Percentiles rank a stretch among this genome's conserved stretches.
These are phyloP conservation scores for Chenopodium album DNA, from an alignment of 148 eudicot genomes.

Conservation along the genomic window DNA sequence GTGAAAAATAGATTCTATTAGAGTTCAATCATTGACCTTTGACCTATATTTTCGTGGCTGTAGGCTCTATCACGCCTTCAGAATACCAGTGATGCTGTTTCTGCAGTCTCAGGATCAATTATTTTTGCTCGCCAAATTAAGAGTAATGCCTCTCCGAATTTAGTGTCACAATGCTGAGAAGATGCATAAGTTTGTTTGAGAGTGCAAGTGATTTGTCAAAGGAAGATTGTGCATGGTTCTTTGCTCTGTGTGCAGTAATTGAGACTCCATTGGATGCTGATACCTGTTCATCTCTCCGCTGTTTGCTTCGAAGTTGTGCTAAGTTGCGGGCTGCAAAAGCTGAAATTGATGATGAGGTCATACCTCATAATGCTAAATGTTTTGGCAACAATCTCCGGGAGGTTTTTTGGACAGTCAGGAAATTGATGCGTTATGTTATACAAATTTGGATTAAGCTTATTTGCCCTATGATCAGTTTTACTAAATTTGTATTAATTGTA, in stretches of 20 bases:
- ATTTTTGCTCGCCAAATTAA: constrained; percentile 18
- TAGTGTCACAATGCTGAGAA: constrained; percentile 46
- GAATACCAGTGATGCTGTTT: constrained; percentile 20
- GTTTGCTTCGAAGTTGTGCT: constrained; percentile 73
- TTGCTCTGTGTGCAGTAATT: constrained; percentile 71
- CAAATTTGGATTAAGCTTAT: too few species aligned
- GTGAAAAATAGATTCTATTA: neutral
- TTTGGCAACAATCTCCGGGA: constrained; percentile 65
- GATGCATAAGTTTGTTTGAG: constrained; percentile 46
- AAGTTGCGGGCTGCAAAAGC: constrained; percentile 63
- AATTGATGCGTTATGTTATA: constrained; percentile 1
- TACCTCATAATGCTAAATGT: constrained; percentile 56
- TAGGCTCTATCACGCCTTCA: constrained; percentile 51
- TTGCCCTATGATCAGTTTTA: too few species aligned
- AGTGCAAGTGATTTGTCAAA: constrained; percentile 37
- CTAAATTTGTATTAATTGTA: too few species aligned
- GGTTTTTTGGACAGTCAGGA: constrained; percentile 73
- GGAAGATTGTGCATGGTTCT: constrained; percentile 70
- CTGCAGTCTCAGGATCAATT: constrained; percentile 24
- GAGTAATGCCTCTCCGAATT: constrained; percentile 8
- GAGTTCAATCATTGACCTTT: neutral
- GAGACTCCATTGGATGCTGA: constrained; percentile 82
- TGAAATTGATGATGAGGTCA: constrained; percentile 69
- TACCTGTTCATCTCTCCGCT: constrained; percentile 70
- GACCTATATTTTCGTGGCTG: constrained; percentile 2